Base-by-base conservation (phyloP, 1,139 yeast species). In the Blastobotrys capitulatus region DNA sequence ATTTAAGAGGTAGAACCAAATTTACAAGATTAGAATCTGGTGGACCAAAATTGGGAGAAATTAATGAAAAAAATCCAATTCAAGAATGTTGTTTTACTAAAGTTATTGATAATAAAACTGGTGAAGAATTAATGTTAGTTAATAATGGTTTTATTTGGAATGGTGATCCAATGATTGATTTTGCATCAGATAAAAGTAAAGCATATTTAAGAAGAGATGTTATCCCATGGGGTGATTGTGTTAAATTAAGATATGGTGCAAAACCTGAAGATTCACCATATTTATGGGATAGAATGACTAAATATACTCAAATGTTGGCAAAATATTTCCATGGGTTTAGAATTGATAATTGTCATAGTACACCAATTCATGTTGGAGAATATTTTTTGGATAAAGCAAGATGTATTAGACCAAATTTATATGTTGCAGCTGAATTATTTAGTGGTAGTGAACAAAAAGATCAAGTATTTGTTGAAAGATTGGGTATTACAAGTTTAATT, bases 131-230 rank as follows among this genome's bases (percentile, higher is more conserved):
- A 39, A 87, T 90, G 1, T 71, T 92, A 53, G 97, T 96, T 6
- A 92, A 92, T 63, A 92, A 92, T 62, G 98, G 98, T 41, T 92
- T 97, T 97, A 89, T 92, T 50, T 92, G 98, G 98, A 92, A 89
- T 48, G 97, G 96, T 13, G 84, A 90, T 58, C 97, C 97, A 2
- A 69, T 90, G 53, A 83, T 88, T 6, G 97, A 92, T 66, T 92
- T 90, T 75, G 98, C 97, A 0, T 86, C 96, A 1, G 69, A 75
- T 32, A 60, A 81, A 51, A 81, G 95, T 10, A 83, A 80, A 60
- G 92, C 95, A 1, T 92, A 92, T 62, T 70, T 92, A 49, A 76
- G 95, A 51, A 79, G 98, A 65, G 96, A 92, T 66, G 96, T 92
- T 16, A 89, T 92, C 58, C 88, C 90, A 27, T 92, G 98, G 98